phyloP scores from a whole-genome alignment of 352 stramenopile genomes.

The Phytopythium sindhum region DNA sequence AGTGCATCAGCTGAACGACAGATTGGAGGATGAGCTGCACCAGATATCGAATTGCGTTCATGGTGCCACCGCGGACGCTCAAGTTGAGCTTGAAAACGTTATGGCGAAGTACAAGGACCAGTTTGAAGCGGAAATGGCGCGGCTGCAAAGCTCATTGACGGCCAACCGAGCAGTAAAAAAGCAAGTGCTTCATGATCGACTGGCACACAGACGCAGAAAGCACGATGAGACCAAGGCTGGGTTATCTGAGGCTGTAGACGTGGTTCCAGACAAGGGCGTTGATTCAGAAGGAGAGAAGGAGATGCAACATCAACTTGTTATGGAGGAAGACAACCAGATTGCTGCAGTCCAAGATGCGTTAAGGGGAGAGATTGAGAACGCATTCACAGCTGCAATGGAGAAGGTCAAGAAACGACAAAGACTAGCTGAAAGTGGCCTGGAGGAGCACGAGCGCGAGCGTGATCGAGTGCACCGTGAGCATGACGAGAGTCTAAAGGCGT shows the following conservation, averaged over 20 bases:
- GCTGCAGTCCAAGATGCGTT: not conserved
- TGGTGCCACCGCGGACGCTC: conserved; percentile 10
- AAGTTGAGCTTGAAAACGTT: conserved; percentile 24
- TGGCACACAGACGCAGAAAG: conserved; percentile 11
- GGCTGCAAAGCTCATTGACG: conserved; percentile 16
- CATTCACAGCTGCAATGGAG: conserved; percentile 5
- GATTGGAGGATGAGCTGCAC: conserved; percentile 23
- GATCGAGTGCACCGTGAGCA: conserved; percentile 19
- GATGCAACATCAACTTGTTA: not conserved
- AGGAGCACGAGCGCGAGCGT: conserved; percentile 14
- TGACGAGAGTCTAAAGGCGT: conserved; percentile 13
- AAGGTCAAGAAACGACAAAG: not conserved
- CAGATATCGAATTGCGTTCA: conserved; percentile 23
- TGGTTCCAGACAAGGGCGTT: too few relatives aligned
- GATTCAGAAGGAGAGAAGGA: not conserved
- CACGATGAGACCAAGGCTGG: not conserved
- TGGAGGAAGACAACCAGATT: not conserved
- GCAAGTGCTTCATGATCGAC: conserved; percentile 16
- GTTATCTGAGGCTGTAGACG: not conserved
- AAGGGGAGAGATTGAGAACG: conserved; percentile 11
- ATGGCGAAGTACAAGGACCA: conserved; percentile 18
- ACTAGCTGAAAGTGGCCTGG: not conserved
- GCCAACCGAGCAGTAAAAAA: conserved; percentile 18
- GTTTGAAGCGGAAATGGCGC: conserved; percentile 22
- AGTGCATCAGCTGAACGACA: conserved; percentile 17